Conservation (phyloP, 148 eudicot genomes). For the Rhododendron henanense region DNA sequence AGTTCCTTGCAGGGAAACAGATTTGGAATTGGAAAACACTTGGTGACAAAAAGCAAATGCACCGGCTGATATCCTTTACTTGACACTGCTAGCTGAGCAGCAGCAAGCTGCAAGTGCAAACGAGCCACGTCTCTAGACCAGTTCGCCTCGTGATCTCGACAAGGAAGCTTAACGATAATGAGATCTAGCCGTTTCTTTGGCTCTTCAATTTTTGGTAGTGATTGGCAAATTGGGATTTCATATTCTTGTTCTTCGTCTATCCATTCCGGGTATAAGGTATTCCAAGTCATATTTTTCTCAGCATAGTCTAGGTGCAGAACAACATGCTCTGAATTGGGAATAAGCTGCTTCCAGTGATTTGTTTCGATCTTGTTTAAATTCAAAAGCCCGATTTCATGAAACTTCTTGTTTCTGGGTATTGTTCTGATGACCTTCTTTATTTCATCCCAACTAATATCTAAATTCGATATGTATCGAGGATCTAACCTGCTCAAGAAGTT, state of each 20-base stretch:
- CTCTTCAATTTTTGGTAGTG: constrained; percentile 48
- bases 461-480: constrained; percentile 53
- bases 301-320: constrained; percentile 40
- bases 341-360: constrained; percentile 38
- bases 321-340: constrained; percentile 42
- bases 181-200: constrained; percentile 53
- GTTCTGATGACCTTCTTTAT: constrained; percentile 31
- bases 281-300: constrained; percentile 53
- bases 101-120: constrained; percentile 68
- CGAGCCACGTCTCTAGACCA: constrained; percentile 84
- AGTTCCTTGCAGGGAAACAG: constrained; percentile 69
- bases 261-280: constrained; percentile 73
- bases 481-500: constrained; percentile 48
- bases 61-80: constrained; percentile 45
- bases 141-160: constrained; percentile 35
- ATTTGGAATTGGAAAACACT: constrained; percentile 69
- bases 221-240: constrained; percentile 54
- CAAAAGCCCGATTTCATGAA: constrained; percentile 50
- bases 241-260: constrained; percentile 81
- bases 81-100: constrained; percentile 48
- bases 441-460: constrained; percentile 59
- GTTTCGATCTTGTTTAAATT: constrained; percentile 57
- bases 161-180: constrained; percentile 66
- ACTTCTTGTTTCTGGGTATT: constrained; percentile 24
- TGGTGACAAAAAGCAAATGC: constrained; percentile 57